Percentiles rank a stretch among this genome's conserved stretches.
phyloP scores from a whole-genome alignment of 2,329 filamentous ascomycete species.

The Penicillium freii region DNA sequence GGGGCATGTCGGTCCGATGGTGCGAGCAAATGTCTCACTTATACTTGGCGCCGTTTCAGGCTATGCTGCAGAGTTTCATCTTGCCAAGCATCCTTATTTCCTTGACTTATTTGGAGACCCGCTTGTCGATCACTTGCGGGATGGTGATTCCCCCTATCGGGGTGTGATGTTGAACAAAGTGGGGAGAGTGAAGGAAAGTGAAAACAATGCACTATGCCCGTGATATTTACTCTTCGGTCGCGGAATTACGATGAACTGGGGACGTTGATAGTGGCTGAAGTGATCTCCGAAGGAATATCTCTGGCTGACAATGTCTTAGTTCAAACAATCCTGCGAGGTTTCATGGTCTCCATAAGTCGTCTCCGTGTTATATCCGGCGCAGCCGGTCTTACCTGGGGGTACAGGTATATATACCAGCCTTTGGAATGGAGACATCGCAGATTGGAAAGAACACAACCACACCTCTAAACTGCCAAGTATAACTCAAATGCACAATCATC shows the following conservation, averaged over 20 bases:
- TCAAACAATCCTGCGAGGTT: neutral
- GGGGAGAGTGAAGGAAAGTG: neutral
- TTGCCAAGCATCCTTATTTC: neutral
- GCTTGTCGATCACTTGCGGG: neutral
- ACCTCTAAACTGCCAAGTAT: neutral
- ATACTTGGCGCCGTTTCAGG: neutral
- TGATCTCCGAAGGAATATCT: neutral
- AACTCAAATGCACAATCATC: neutral
- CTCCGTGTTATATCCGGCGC: slow-evolving; percentile 1
- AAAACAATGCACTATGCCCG: neutral
- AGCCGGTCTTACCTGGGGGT: too few species aligned
- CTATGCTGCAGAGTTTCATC: slow-evolving; percentile 4
- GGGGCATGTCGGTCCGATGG: neutral
- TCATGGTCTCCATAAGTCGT: neutral
- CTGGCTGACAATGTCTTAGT: neutral
- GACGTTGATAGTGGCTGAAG: neutral
- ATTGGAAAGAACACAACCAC: too few species aligned
- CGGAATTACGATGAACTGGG: neutral
- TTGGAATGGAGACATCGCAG: neutral
- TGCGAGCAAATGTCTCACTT: neutral
- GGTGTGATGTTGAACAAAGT: neutral
- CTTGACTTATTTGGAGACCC: neutral
- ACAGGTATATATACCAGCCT: neutral
- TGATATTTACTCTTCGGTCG: neutral
- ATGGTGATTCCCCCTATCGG: neutral